Evolutionary conservation across 2,329 filamentous ascomycete genomes (phyloP), one percentile per base, ranked within the genome.

Genomic region (Diaporthe citrichinensis): DNA sequence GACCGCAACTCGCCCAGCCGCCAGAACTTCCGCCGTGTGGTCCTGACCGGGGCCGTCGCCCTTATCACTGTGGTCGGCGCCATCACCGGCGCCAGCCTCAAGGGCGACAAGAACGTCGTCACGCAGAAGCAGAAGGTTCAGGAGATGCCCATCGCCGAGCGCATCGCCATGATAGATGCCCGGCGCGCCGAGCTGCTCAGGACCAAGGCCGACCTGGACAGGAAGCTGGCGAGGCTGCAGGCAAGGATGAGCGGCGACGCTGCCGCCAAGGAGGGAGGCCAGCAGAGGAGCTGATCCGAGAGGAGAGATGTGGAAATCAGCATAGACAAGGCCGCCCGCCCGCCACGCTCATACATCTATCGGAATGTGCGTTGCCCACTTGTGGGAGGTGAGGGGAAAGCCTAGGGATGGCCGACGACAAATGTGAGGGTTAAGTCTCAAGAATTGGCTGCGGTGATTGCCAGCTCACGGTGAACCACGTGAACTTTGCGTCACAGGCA

Each of bases 51-150:
- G 34, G 78, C 77, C 46, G 80, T 84, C 12, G 79, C 81, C 15
- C 79, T 80, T 72, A 78, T 82, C 61, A 82, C 80, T 46, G 78
- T 81, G 53, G 79, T 79, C 2, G 83, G 83, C 71, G 80, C 80
- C 7, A 76, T 82, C 34, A 82, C 81, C 74, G 83, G 83, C 49
- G 83, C 83, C 6, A 78, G 79, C 4, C 78, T 84, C 55, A 84
- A 84, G 79, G 78, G 77, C 39, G 75, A 75, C 46, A 39, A 65
- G 28, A 62, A 73, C 25, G 68, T 17, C 36, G 61, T 41, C 55
- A 44, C 58, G 55, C 61, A 71, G 46, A 78, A 79, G 55, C 75
- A 79, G 20, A 80, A 84, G 72, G 75, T 71, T 59, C 79, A 79
- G 55, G 78, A 82, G 59, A 78, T 78, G 39, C 75, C 76, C 23